These are phyloP conservation scores for Fusarium euwallaceae DNA, from an alignment of 2,329 filamentous ascomycete species.

Conservation along the genomic window DNA sequence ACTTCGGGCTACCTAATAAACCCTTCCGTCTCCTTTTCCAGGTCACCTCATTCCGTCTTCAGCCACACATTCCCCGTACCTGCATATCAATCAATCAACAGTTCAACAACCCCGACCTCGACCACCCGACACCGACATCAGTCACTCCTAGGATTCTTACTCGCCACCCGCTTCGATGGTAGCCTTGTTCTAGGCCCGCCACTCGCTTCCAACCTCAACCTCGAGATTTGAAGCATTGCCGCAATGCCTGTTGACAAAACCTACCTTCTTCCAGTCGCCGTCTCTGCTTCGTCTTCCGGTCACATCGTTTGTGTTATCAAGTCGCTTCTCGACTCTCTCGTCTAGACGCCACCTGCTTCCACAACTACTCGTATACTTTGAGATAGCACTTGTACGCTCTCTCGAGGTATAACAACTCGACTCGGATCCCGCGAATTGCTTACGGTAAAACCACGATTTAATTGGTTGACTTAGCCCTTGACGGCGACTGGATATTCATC, in stretches of 20 bases:
- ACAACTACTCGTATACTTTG: slow-evolving; percentile 59
- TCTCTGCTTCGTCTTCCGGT: slow-evolving; percentile 73
- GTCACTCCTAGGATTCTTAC: slow-evolving; percentile 5
- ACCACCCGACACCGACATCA: slow-evolving; percentile 14
- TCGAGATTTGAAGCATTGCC: slow-evolving; percentile 51
- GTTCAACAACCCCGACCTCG: slow-evolving; percentile 26
- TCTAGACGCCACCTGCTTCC: slow-evolving; percentile 59
- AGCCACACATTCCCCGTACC: slow-evolving; percentile 49
- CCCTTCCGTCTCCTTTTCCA: slow-evolving; percentile 38
- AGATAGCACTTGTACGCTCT: slow-evolving; percentile 52
- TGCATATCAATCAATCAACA: slow-evolving; percentile 42
- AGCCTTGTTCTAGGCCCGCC: slow-evolving; percentile 51
- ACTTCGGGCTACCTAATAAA: slow-evolving; percentile 48
- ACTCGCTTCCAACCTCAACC: slow-evolving; percentile 41
- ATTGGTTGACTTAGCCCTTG: slow-evolving; percentile 63
- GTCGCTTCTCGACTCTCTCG: slow-evolving; percentile 54
- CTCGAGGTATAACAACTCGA: slow-evolving; percentile 56
- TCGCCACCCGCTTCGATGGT: slow-evolving; percentile 49
- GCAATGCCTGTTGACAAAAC: slow-evolving; percentile 71
- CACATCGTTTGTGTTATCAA: slow-evolving; percentile 67
- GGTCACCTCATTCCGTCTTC: slow-evolving; percentile 35
- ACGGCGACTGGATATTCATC: slow-evolving; percentile 67
- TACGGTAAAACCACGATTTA: slow-evolving; percentile 57
- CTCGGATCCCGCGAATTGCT: slow-evolving; percentile 51
- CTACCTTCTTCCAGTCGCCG: slow-evolving; percentile 70